Base-by-base conservation (phyloP, 1,284 basidiomycete genomes). In the Cutaneotrichosporon sp. region DNA sequence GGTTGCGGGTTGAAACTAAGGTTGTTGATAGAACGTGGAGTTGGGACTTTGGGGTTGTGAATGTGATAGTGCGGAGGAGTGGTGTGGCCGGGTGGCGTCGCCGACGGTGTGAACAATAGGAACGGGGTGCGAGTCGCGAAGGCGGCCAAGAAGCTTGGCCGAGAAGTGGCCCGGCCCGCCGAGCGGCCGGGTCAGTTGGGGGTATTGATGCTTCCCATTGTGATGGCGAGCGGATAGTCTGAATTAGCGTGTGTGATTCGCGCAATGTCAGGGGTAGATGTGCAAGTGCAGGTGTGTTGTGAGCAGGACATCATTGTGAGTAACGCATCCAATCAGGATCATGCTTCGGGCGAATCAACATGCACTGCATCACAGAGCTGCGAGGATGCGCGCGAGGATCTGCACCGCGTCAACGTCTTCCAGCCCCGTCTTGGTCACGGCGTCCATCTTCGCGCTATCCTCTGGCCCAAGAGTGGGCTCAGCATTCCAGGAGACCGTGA, bases 401-500 rank as follows among this genome's bases (percentile, higher is more conserved):
- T 14, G 14, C 22, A 56, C 26, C 13, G 18, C 55, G 13, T 30
- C 55, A 5, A 22, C 38, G 21, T 36, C 38, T 18, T 46, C 31
- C 18, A 53, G 30, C 14, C 36, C 55, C 14, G n/a, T 10, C 21
- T 38, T 21, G 14, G 38, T 47, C 2, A 47, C 58, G 21, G 31
- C 47, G 32, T 50, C 47, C 47, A 59, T 50, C 21, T 36, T 32
- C 6, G 47, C n/a, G 9, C 32, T 34, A 32, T 49, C 30, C 26
- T 49, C 58, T 13, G 50, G 47, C 1, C 30, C 32, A n/a, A 58
- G 42, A 11, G 30, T 31, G 3, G 46, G 47, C 58, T 63, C 61
- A 21, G 57, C 61, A 9, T 55, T 26, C 50, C 56, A 62, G n/a
- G 52, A 31, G 7, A 56, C 53, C 4, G 58, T 31, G 30, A 67